These are phyloP conservation scores for Boletellus emodensis DNA, from an alignment of 768 basidiomycete species.

Conservation along the genomic window DNA sequence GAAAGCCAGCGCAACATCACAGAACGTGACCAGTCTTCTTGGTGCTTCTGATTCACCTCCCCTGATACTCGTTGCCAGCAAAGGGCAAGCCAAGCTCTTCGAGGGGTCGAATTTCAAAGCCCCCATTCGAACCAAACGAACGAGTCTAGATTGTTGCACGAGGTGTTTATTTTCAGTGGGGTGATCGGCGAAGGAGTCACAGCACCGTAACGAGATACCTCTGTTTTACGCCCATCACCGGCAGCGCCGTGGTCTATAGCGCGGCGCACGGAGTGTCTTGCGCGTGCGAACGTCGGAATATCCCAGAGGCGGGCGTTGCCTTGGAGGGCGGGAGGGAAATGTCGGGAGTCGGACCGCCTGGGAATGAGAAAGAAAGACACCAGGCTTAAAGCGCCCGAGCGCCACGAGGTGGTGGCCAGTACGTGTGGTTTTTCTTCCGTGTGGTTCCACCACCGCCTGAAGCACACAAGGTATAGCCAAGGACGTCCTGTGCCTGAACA, in stretches of 20 bases:
- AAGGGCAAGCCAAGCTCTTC: constrained; percentile 15
- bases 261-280: constrained; percentile 3
- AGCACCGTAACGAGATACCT: constrained; percentile 13
- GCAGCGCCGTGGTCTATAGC: constrained; percentile 14
- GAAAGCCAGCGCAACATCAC: constrained; percentile 15
- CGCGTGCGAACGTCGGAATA: constrained; percentile 18
- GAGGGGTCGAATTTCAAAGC: constrained; percentile 24
- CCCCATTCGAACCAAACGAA: constrained; percentile 14
- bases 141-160: constrained; percentile 17
- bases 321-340: constrained; percentile 3
- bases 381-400: constrained; percentile 1
- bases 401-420: constrained; percentile 8
- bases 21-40: constrained; percentile 14
- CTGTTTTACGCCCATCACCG: constrained; percentile 12
- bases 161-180: constrained; percentile 1
- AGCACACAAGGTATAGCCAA: constrained; percentile 1
- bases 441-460: not conserved
- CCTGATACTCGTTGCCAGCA: constrained; percentile 27
- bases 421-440: not conserved
- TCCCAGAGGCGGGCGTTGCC: constrained; percentile 2
- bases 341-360: constrained; percentile 13
- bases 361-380: not conserved
- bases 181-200: constrained; percentile 15
- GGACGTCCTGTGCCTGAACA: not conserved
- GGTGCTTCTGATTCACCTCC: constrained; percentile 21